A percentile compares a stretch with the other conserved stretches of the same genome.
These are phyloP conservation scores for Solanum peruvianum DNA, from an alignment of 257 asterid genomes.

Conservation along the genomic window DNA sequence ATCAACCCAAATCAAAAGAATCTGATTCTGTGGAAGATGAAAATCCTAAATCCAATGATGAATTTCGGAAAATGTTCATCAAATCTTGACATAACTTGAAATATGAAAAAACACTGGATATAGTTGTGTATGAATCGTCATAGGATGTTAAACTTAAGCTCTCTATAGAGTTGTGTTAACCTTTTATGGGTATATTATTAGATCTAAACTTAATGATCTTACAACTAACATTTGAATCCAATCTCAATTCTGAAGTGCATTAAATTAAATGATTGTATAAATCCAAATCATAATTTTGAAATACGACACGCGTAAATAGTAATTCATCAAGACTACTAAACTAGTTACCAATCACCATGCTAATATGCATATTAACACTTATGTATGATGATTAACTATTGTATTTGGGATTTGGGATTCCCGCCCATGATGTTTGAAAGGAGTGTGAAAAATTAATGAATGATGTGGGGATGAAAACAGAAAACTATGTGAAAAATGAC, in stretches of 20 bases:
- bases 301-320: neutral
- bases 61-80: slow-evolving; percentile 81
- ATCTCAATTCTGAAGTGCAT: too few species aligned
- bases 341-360: neutral
- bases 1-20: slow-evolving; percentile 20
- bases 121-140: neutral
- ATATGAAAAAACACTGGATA: neutral
- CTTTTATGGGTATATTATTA: neutral
- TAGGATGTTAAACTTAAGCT: neutral
- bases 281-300: neutral
- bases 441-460: neutral
- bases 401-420: neutral
- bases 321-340: neutral
- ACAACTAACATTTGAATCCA: neutral
- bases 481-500: neutral
- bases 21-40: slow-evolving; percentile 35
- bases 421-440: neutral
- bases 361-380: neutral
- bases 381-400: neutral
- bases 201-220: neutral
- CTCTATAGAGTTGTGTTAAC: neutral
- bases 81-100: slow-evolving; percentile 18
- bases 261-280: too few species aligned
- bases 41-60: slow-evolving; percentile 79
- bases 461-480: neutral